Evolutionary conservation across 2,329 filamentous ascomycete species (phyloP).

Genomic region (Cladorrhinum sp.): DNA sequence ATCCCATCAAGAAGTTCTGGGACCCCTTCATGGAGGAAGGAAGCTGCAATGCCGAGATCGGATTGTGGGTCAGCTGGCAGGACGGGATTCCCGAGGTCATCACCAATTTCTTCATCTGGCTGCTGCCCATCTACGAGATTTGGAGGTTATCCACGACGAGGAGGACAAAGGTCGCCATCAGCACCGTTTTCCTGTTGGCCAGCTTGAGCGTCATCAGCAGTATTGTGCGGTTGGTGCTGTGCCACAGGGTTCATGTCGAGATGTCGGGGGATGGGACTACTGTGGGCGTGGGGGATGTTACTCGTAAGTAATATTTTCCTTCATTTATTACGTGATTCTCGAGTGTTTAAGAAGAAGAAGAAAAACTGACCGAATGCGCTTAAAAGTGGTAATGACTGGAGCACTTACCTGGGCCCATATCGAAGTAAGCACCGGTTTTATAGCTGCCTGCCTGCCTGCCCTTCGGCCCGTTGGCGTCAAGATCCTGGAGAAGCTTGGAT

Average conservation of each 20-base stretch:
- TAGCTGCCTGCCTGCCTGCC: neutral
- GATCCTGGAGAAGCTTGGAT: neutral
- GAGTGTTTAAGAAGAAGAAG: no score
- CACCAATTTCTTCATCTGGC: neutral
- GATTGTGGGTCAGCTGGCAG: neutral
- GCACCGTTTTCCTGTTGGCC: neutral
- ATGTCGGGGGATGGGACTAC: neutral
- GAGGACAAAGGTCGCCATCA: neutral
- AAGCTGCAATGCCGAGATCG: neutral
- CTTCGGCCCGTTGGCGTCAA: neutral
- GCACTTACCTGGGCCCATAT: neutral
- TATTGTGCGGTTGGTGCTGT: neutral
- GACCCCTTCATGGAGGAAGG: neutral
- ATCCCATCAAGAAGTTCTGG: neutral
- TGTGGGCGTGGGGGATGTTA: neutral
- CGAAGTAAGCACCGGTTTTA: neutral
- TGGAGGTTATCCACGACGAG: neutral
- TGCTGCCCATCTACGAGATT: neutral
- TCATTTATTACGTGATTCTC: no score
- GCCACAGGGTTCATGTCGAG: neutral
- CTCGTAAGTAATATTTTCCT: neutral
- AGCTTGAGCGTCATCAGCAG: neutral
- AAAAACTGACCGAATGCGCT: neutral
- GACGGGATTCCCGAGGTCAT: neutral
- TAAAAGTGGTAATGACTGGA: neutral